Evolutionary conservation across 225 moss, liverwort and hornwort genomes (phyloP).

Genomic region (Rhytidiadelphus loreus): DNA sequence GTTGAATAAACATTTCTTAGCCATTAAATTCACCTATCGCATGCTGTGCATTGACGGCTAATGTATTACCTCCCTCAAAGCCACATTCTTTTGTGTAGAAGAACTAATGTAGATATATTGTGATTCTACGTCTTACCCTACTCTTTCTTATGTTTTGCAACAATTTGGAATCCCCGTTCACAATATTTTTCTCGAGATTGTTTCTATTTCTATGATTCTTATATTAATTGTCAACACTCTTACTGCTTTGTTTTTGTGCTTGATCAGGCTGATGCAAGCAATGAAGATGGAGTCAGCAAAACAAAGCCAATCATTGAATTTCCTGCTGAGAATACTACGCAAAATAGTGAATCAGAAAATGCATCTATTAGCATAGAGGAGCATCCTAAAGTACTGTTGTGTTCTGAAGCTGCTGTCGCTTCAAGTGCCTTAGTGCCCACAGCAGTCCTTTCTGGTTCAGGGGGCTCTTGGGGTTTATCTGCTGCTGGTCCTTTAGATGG

Average conservation of each 20-base stretch:
- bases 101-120: background rate
- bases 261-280: conserved; percentile 33
- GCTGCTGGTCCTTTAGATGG: conserved; percentile 22
- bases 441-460: conserved; percentile 25
- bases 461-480: conserved; percentile 53
- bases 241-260: background rate
- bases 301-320: conserved; percentile 43
- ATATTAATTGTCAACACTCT: background rate
- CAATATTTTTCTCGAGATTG: background rate
- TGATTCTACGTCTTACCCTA: background rate
- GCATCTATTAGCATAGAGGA: conserved; percentile 4
- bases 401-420: conserved; percentile 13
- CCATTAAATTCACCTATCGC: background rate
- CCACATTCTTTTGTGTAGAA: background rate
- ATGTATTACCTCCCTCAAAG: background rate
- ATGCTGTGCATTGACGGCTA: background rate
- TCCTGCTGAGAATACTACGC: conserved; percentile 27
- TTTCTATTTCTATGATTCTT: background rate
- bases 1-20: background rate
- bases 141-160: background rate
- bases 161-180: background rate
- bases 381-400: conserved; percentile 3
- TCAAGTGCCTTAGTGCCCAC: conserved; percentile 51
- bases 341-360: conserved; percentile 16
- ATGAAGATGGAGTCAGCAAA: conserved; percentile 26